Evolutionary conservation across 768 basidiomycete genomes (phyloP).

Genomic region (Leccinum uliginosum): DNA sequence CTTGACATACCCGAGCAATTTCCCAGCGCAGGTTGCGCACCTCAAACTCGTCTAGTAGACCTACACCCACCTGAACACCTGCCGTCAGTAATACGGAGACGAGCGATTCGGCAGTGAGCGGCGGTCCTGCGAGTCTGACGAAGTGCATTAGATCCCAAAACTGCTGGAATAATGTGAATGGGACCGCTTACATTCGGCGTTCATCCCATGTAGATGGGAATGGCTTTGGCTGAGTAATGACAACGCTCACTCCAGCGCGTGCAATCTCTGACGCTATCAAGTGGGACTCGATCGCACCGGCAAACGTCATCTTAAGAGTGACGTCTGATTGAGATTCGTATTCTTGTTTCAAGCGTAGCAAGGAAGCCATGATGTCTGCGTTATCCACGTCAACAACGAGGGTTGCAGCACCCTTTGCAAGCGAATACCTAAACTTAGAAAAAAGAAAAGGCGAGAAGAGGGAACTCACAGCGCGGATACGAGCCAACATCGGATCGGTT

Average conservation of each 20-base stretch:
- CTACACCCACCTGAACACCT: conserved; percentile 62
- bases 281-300: conserved; percentile 59
- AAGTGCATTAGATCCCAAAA: background rate
- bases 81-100: conserved; percentile 50
- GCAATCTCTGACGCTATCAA: conserved; percentile 68
- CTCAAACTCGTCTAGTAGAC: conserved; percentile 34
- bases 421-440: background rate
- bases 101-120: conserved; percentile 53
- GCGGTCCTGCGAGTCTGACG: conserved; percentile 64
- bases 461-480: conserved; percentile 14
- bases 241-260: conserved; percentile 62
- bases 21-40: conserved; percentile 36
- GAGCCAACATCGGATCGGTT: conserved; percentile 27
- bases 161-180: background rate
- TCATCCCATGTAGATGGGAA: conserved; percentile 65
- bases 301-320: conserved; percentile 58
- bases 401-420: conserved; percentile 51
- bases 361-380: conserved; percentile 68
- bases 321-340: conserved; percentile 55
- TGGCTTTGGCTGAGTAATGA: conserved; percentile 58
- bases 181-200: conserved; percentile 49
- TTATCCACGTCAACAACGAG: conserved; percentile 64
- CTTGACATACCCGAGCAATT: conserved; percentile 33
- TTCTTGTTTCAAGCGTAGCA: conserved; percentile 65
- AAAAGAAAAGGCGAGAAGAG: background rate